Evolutionary conservation across 2,329 filamentous ascomycete genomes (phyloP).

Genomic region (Pleomassaria siparia): DNA sequence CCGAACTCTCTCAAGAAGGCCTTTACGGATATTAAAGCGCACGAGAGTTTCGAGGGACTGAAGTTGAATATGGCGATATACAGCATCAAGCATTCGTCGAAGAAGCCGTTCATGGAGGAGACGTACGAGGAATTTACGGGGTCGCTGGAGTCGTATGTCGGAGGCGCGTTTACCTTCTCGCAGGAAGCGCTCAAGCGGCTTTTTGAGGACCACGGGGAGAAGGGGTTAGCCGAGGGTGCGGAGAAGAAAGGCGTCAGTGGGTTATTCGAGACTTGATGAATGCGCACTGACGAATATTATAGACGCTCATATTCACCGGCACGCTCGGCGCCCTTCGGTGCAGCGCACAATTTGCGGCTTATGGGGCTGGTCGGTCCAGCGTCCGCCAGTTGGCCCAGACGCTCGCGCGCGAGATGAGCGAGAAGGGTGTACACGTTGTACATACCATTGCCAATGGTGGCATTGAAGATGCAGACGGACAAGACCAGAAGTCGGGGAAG

Average conservation of each 20-base stretch:
- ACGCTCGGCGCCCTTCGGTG: slow-evolving; percentile 57
- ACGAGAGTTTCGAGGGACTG: slow-evolving; percentile 51
- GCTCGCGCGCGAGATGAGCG: slow-evolving; percentile 58
- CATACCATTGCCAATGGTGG: slow-evolving; percentile 60
- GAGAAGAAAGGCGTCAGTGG: slow-evolving; percentile 53
- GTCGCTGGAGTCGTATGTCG: slow-evolving; percentile 55
- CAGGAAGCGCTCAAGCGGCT: slow-evolving; percentile 56
- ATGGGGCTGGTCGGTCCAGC: slow-evolving; percentile 56
- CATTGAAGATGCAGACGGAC: slow-evolving; percentile 55
- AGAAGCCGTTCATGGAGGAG: slow-evolving; percentile 58
- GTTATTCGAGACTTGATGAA: not conserved
- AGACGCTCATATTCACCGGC: slow-evolving; percentile 59
- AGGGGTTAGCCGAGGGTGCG: slow-evolving; percentile 48
- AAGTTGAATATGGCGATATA: slow-evolving; percentile 58
- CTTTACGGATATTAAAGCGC: slow-evolving; percentile 53
- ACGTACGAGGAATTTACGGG: slow-evolving; percentile 50
- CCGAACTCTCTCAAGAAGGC: slow-evolving; percentile 50
- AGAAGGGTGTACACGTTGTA: slow-evolving; percentile 60
- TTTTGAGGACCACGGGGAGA: slow-evolving; percentile 55
- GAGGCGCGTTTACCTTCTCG: slow-evolving; percentile 58
- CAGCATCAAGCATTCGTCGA: slow-evolving; percentile 58
- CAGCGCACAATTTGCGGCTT: slow-evolving; percentile 57
- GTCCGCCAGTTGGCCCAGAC: slow-evolving; percentile 59
- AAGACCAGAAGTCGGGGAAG: slow-evolving; percentile 53
- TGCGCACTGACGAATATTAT: not conserved